These are phyloP conservation scores for Terfezia claveryi DNA, from an alignment of 495 filamentous ascomycete species.

Conservation along the genomic window DNA sequence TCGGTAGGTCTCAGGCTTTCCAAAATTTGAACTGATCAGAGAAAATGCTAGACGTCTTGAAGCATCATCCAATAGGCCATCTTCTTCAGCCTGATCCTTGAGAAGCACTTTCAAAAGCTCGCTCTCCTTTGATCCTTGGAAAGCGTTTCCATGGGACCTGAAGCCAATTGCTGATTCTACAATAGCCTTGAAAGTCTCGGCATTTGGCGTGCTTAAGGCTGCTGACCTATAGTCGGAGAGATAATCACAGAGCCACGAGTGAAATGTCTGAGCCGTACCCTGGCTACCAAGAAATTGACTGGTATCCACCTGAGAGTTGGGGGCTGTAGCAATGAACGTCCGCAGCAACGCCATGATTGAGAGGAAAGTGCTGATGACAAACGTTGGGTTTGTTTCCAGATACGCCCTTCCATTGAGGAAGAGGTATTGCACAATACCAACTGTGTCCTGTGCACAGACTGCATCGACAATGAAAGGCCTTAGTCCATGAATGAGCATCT, in stretches of 20 bases:
- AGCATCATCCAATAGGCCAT: slow-evolving; percentile 42
- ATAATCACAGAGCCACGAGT: slow-evolving; percentile 45
- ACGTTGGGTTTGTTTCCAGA: slow-evolving; percentile 40
- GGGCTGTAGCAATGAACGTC: slow-evolving; percentile 38
- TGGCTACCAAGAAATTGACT: slow-evolving; percentile 48
- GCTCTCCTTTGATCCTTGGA: slow-evolving; percentile 42
- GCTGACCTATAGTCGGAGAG: slow-evolving; percentile 33
- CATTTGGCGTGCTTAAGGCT: slow-evolving; percentile 24
- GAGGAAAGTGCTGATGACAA: slow-evolving; percentile 55
- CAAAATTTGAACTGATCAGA: slow-evolving; percentile 53
- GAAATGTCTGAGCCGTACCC: slow-evolving; percentile 42
- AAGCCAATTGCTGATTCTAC: slow-evolving; percentile 38
- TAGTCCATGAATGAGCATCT: slow-evolving; percentile 72
- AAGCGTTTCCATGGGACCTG: slow-evolving; percentile 34
- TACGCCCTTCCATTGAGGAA: slow-evolving; percentile 44
- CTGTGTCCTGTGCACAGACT: slow-evolving; percentile 76
- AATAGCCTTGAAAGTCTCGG: slow-evolving; percentile 38
- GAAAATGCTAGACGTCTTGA: slow-evolving; percentile 47
- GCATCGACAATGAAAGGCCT: slow-evolving; percentile 55
- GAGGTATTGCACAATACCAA: slow-evolving; percentile 74
- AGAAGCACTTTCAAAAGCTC: slow-evolving; percentile 52
- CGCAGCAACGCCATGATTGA: slow-evolving; percentile 53
- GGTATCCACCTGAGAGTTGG: slow-evolving; percentile 48
- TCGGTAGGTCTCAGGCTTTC: slow-evolving; percentile 29
- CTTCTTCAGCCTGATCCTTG: slow-evolving; percentile 38